Percentiles rank a stretch among this genome's conserved stretches.
Conservation (phyloP, 1,284 basidiomycete genomes). For the Lentinus polychrous region DNA sequence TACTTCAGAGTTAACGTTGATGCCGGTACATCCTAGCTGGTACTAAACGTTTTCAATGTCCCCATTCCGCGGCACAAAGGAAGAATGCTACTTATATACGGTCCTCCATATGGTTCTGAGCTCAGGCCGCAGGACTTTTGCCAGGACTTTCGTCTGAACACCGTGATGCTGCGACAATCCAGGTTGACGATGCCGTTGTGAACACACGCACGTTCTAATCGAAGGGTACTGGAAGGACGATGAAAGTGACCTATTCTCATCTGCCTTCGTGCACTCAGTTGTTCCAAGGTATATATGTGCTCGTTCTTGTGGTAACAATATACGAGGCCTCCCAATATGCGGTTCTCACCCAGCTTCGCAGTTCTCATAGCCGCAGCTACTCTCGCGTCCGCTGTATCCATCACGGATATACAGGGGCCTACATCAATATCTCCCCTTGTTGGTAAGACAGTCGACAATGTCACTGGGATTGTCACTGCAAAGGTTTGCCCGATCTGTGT, state of each 20-base stretch:
- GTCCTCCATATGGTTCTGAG: too few relatives aligned
- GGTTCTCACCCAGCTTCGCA: not conserved
- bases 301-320: not conserved
- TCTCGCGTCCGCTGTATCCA: conserved; percentile 12
- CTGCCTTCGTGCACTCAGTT: not conserved
- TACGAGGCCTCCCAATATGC: not conserved
- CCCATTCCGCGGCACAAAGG: not conserved
- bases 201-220: conserved; percentile 1
- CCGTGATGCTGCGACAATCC: too few relatives aligned
- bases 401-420: conserved; percentile 48
- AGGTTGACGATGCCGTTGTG: not conserved
- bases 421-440: conserved; percentile 41
- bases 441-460: conserved; percentile 41
- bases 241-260: not conserved
- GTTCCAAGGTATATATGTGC: not conserved
- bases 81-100: not conserved
- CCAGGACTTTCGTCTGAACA: too few relatives aligned
- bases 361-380: not conserved
- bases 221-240: not conserved
- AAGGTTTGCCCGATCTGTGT: conserved; percentile 22
- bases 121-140: too few relatives aligned
- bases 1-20: too few relatives aligned
- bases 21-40: too few relatives aligned
- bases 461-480: conserved; percentile 44
- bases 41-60: not conserved